Evolutionary conservation across 441 rosid species (phyloP), one percentile per base, ranked within the genome.

Genomic region (Syzygium syzygioides): DNA sequence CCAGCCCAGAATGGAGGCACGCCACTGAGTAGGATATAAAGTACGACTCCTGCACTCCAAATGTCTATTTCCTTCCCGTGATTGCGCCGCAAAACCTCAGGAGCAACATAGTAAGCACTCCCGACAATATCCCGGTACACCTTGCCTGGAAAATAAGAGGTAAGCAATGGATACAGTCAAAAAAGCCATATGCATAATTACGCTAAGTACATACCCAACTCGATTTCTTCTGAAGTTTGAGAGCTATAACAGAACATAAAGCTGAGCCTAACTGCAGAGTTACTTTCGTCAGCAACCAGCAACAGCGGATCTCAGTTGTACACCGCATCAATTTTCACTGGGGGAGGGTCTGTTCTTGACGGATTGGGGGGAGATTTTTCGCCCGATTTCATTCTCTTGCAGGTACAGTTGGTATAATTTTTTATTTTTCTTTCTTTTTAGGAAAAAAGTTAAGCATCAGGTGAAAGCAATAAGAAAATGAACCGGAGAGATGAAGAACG

Each of bases 1-100:
- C 95, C 96, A 85, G 94, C 96, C 97, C 96, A 94, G 88, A 95
- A 95, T 30, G 97, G 97, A n/a, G 96, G 96, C 66, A 94, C 94
- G 32, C 96, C 96, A 89, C 96, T 92, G 87, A 94, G 97, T 86
- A 94, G 91, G 57, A 95, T 95, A 88, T 95, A 95, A 14, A 94
- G 88, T 80, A 95, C 93, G 17, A 95, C 96, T 89, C 97, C 97
- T 56, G 94, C 95, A 92, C 97, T 95, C 97, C 97, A 95, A 14
- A 95, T 93, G 88, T 95, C 97, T 54, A 90, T 86, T 90, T 94
- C 96, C 91, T 95, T 94, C 48, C 96, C 96, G 13, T 94, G 92
- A 87, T 89, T 92, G 17, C 95, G 92, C 50, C 89, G 88, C 86
- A 94, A 87, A 41, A 94, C 94, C 92, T 94, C 96, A 52, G 96